phyloP scores from a whole-genome alignment of 2,329 filamentous ascomycete genomes.

The Fusarium sp. region DNA sequence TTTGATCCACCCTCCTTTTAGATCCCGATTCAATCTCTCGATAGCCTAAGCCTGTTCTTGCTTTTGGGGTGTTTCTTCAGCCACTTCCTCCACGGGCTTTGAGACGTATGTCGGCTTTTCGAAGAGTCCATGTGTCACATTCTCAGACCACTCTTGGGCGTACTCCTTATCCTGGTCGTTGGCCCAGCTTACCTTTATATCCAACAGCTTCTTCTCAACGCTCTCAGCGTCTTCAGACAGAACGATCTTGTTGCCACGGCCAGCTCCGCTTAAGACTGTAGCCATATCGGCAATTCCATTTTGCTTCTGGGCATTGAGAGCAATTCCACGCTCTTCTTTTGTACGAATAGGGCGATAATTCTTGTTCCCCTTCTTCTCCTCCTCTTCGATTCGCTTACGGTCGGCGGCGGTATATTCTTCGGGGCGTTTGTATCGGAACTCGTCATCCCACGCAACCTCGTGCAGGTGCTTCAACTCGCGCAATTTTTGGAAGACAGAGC shows the following conservation, averaged over 20 bases:
- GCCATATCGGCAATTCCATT: slow-evolving; percentile 74
- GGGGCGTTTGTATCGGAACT: slow-evolving; percentile 56
- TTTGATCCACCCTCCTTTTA: slow-evolving; percentile 1
- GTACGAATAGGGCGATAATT: slow-evolving; percentile 50
- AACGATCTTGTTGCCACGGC: slow-evolving; percentile 63
- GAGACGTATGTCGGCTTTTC: slow-evolving; percentile 43
- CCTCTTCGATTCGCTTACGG: slow-evolving; percentile 49
- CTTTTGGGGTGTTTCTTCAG: slow-evolving; percentile 4
- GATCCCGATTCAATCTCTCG: not conserved
- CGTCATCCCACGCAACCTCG: slow-evolving; percentile 69
- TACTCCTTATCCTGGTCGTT: slow-evolving; percentile 60
- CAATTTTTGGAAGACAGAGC: slow-evolving; percentile 70
- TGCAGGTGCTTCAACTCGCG: slow-evolving; percentile 73
- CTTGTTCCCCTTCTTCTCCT: slow-evolving; percentile 47
- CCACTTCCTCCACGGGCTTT: slow-evolving; percentile 19
- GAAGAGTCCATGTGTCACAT: slow-evolving; percentile 63
- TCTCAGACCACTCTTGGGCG: slow-evolving; percentile 62
- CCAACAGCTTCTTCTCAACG: slow-evolving; percentile 47
- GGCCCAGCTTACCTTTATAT: slow-evolving; percentile 63
- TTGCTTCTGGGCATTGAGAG: slow-evolving; percentile 69
- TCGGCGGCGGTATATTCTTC: slow-evolving; percentile 50
- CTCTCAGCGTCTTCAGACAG: slow-evolving; percentile 39
- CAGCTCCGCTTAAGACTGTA: slow-evolving; percentile 63
- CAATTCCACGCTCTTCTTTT: slow-evolving; percentile 59
- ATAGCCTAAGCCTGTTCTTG: not conserved